phyloP scores from a whole-genome alignment of 352 stramenopile genomes.

The Plasmopara halstedii region DNA sequence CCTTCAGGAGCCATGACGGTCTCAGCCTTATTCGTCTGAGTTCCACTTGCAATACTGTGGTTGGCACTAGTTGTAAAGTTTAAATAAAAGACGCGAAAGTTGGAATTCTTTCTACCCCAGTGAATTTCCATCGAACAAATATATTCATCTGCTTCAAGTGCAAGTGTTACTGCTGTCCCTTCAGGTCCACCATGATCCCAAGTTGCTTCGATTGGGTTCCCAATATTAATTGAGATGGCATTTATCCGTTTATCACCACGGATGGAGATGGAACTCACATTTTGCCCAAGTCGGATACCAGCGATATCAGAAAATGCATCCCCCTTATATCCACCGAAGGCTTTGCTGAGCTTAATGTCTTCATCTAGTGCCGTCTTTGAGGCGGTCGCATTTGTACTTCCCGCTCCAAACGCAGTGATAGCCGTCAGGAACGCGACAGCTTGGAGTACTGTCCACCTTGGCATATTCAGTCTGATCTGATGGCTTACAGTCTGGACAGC shows the following conservation, averaged over 20 bases:
- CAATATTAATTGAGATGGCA: slow-evolving; percentile 2
- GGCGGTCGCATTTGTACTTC: not conserved
- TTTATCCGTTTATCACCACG: slow-evolving; percentile 5
- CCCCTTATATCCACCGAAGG: slow-evolving; percentile 8
- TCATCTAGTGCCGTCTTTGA: not conserved
- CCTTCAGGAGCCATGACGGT: slow-evolving; percentile 6
- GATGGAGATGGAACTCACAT: slow-evolving; percentile 12
- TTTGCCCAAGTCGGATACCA: slow-evolving; percentile 10
- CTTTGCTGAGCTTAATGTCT: slow-evolving; percentile 14
- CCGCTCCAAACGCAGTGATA: not conserved
- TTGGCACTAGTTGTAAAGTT: slow-evolving; percentile 6
- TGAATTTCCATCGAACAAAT: slow-evolving; percentile 18
- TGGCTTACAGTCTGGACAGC: no score
- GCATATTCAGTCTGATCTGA: no score
- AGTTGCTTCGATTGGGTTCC: slow-evolving; percentile 3
- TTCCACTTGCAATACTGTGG: slow-evolving; percentile 5
- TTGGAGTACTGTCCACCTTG: slow-evolving; percentile 5
- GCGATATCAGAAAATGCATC: slow-evolving; percentile 17
- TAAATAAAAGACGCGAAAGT: slow-evolving; percentile 14
- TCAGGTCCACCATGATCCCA: slow-evolving; percentile 13
- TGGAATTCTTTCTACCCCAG: slow-evolving; percentile 9
- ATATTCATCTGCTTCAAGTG: slow-evolving; percentile 9
- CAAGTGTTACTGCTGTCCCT: slow-evolving; percentile 4
- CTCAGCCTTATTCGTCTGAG: slow-evolving; percentile 2
- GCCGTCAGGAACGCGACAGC: slow-evolving; percentile 1